A percentile compares a stretch with the other conserved stretches of the same genome.
These are phyloP conservation scores for Pythium folliculosum DNA, from an alignment of 352 stramenopile species.

Conservation along the genomic window DNA sequence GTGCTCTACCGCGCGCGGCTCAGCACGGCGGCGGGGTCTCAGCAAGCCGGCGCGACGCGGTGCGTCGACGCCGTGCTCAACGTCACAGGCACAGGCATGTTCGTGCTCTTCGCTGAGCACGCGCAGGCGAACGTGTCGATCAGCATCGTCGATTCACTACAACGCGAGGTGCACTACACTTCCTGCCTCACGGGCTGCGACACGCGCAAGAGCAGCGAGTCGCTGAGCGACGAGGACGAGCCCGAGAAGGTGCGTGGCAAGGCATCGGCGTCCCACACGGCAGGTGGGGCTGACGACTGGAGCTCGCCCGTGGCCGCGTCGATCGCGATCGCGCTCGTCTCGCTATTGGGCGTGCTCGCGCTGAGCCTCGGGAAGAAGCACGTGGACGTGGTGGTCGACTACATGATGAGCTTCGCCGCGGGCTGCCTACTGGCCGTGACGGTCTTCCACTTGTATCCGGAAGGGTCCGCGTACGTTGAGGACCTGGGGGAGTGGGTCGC, in stretches of 20 bases:
- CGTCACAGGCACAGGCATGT: slow-evolving; percentile 12
- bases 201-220: background rate
- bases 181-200: slow-evolving; percentile 25
- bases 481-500: slow-evolving; percentile 38
- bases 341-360: slow-evolving; percentile 32
- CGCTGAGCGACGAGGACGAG: background rate
- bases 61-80: slow-evolving; percentile 24
- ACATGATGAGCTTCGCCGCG: slow-evolving; percentile 35
- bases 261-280: background rate
- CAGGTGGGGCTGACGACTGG: slow-evolving; percentile 10
- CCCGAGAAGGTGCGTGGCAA: background rate
- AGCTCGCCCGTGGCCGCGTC: slow-evolving; percentile 26
- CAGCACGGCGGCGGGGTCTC: background rate
- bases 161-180: slow-evolving; percentile 4
- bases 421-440: slow-evolving; percentile 42
- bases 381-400: slow-evolving; percentile 32
- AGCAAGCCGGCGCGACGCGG: background rate
- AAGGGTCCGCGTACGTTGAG: slow-evolving; percentile 34
- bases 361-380: slow-evolving; percentile 27
- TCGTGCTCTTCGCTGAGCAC: slow-evolving; percentile 34
- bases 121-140: slow-evolving; percentile 24
- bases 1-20: slow-evolving; percentile 10
- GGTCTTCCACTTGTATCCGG: slow-evolving; percentile 42
- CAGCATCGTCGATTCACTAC: slow-evolving; percentile 12
- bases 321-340: slow-evolving; percentile 31